Conservation (phyloP, 2,329 filamentous ascomycete genomes). For the Aspergillus brunneoviolaceus region DNA sequence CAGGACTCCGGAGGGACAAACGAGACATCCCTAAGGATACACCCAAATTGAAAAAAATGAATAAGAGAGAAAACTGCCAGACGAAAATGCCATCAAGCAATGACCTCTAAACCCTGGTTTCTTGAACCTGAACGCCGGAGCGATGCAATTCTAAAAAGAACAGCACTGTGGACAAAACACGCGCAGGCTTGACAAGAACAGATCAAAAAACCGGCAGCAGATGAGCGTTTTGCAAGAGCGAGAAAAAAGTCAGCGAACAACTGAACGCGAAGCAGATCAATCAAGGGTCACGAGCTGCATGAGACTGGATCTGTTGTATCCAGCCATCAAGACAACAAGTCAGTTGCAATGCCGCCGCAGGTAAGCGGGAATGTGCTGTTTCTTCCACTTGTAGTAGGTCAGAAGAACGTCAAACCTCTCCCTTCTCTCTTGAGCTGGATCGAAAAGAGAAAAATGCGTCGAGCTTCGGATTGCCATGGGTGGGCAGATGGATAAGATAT, state of each 20-base stretch:
- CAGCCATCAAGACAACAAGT: too few species aligned
- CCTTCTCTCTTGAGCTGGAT: neutral
- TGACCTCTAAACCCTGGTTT: neutral
- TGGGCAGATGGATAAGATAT: neutral
- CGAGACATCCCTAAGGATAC: too few species aligned
- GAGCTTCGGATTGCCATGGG: neutral
- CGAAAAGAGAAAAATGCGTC: neutral
- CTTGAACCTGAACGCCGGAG: slow-evolving; percentile 10
- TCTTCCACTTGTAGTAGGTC: neutral
- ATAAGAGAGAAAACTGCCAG: neutral
- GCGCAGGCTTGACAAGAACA: too few species aligned
- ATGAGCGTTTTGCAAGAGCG: neutral
- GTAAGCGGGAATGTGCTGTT: neutral
- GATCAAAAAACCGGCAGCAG: neutral
- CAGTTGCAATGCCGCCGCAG: neutral
- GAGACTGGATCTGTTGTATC: too few species aligned
- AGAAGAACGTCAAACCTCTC: neutral
- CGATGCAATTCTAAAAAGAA: slow-evolving; percentile 11
- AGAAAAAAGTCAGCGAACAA: neutral
- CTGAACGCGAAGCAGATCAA: neutral
- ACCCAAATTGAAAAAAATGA: neutral
- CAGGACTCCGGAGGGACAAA: too few species aligned
- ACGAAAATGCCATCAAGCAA: neutral
- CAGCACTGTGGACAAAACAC: neutral
- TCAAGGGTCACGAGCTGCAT: neutral